phyloP scores from a whole-genome alignment of 2,329 filamentous ascomycete genomes.

The Helicocarpus griseus region DNA sequence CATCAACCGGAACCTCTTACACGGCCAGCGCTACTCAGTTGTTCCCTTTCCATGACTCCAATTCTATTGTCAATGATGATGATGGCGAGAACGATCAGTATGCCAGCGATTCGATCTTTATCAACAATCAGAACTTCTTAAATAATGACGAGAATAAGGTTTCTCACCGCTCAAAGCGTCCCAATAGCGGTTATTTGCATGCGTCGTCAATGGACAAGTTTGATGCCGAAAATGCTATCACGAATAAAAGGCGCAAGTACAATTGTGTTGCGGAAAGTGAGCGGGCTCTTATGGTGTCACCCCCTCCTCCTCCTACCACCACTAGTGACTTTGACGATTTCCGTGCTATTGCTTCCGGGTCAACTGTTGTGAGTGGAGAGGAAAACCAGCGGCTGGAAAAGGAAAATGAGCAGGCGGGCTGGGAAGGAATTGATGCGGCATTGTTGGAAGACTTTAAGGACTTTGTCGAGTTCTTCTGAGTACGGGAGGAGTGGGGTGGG shows the following conservation, averaged over 20 bases:
- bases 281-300: too few relatives aligned
- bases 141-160: not conserved
- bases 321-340: not conserved
- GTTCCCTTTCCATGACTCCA: not conserved
- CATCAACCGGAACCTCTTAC: not conserved
- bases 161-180: not conserved
- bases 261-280: not conserved
- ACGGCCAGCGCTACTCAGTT: not conserved
- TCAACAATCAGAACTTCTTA: not conserved
- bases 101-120: not conserved
- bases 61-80: not conserved
- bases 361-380: too few relatives aligned
- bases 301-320: not conserved
- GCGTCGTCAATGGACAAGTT: not conserved
- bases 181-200: too few relatives aligned
- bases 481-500: not conserved
- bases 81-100: not conserved
- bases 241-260: not conserved
- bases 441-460: slow-evolving; percentile 33
- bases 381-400: not conserved
- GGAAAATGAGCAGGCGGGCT: slow-evolving; percentile 9
- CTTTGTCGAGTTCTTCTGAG: slow-evolving; percentile 30
- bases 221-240: not conserved
- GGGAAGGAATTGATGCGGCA: slow-evolving; percentile 29
- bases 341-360: not conserved